These are phyloP conservation scores for Magnaporthiopsis incrustans DNA, from an alignment of 2,329 filamentous ascomycete species.

Conservation along the genomic window DNA sequence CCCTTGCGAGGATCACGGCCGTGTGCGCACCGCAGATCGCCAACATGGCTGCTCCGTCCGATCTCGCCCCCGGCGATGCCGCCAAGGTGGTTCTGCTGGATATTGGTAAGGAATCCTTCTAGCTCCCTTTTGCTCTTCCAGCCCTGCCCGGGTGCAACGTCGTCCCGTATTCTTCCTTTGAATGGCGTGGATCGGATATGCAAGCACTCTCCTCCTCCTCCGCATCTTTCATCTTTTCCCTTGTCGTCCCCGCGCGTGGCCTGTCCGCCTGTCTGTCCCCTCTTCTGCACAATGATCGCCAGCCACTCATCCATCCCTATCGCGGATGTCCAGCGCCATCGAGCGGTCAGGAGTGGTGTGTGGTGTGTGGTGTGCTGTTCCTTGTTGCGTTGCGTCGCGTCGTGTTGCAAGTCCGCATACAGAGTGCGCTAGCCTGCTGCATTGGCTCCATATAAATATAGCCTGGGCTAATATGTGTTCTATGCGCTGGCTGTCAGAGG, in stretches of 20 bases:
- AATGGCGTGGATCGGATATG: neutral
- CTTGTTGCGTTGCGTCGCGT: neutral
- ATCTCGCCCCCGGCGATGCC: constrained; percentile 10
- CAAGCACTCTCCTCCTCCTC: neutral
- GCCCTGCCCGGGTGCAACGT: neutral
- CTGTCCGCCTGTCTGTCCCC: neutral
- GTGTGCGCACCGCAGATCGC: neutral
- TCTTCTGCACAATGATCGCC: neutral
- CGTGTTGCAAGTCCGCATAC: neutral
- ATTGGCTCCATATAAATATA: constrained; percentile 14
- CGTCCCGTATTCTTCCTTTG: neutral
- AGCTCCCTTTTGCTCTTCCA: neutral
- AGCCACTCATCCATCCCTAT: constrained; percentile 7
- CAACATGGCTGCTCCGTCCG: constrained; percentile 3
- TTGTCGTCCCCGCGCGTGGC: neutral
- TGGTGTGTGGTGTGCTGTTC: neutral
- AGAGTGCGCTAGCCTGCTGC: constrained; percentile 1
- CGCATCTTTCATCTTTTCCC: neutral
- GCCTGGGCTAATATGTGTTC: constrained; percentile 30
- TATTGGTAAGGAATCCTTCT: constrained; percentile 39
- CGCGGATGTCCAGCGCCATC: constrained; percentile 14
- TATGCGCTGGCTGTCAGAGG: constrained; percentile 44
- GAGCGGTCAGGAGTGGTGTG: neutral
- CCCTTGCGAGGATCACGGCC: neutral
- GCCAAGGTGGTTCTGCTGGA: constrained; percentile 46